Evolutionary conservation across 148 eudicot genomes (phyloP).

Genomic region (Arctostaphylos glauca): DNA sequence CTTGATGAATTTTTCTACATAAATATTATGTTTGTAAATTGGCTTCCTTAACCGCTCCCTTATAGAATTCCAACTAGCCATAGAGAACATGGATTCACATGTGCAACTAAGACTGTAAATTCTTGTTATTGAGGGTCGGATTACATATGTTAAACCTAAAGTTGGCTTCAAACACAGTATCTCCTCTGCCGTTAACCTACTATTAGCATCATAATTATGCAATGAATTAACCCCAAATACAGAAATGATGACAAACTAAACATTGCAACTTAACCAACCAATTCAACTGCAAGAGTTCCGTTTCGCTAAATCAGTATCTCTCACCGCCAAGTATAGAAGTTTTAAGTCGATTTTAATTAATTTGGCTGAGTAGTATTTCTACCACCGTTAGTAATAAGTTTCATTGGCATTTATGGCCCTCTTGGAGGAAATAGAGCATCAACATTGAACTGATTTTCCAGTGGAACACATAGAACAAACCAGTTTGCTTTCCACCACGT

Average conservation of each 20-base stretch:
- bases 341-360: not conserved
- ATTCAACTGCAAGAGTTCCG: not conserved
- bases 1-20: not conserved
- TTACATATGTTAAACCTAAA: not conserved
- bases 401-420: not conserved
- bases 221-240: not conserved
- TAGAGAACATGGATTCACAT: not conserved
- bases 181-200: not conserved
- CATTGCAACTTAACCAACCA: not conserved
- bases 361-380: not conserved
- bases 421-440: not conserved
- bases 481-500: conserved; percentile 46
- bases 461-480: conserved; percentile 36
- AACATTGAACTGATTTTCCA: not conserved
- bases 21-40: not conserved
- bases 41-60: not conserved
- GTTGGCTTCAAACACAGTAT: not conserved
- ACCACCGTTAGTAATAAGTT: not conserved
- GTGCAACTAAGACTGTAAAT: not conserved
- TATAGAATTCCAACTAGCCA: not conserved
- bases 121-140: not conserved
- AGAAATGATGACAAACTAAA: not conserved
- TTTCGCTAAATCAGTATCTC: not conserved
- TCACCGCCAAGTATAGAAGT: not conserved
- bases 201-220: not conserved